Conservation (phyloP, 1,139 yeast species). For the Groenewaldozyma sp. region DNA sequence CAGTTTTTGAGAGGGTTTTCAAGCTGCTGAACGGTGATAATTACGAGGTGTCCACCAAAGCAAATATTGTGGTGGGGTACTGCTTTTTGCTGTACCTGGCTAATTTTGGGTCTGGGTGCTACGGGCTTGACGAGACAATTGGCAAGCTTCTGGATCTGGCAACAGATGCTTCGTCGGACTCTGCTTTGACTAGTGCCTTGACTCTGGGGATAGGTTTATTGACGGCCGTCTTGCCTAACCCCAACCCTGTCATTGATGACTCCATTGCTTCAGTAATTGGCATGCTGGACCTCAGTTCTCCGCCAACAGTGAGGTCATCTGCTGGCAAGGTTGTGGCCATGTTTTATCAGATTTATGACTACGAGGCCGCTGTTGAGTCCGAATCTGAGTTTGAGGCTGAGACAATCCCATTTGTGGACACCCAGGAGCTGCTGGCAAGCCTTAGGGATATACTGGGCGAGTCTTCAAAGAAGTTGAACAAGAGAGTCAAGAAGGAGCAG, state of each 20-base stretch:
- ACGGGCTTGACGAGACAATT: slow-evolving; percentile 24
- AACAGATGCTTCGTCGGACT: slow-evolving; percentile 21
- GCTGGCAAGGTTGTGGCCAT: slow-evolving; percentile 55
- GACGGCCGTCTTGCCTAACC: slow-evolving; percentile 17
- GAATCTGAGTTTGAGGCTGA: slow-evolving; percentile 33
- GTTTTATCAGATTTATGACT: slow-evolving; percentile 49
- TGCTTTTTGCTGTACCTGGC: slow-evolving; percentile 26
- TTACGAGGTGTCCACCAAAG: slow-evolving; percentile 14
- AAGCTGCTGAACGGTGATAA: slow-evolving; percentile 6
- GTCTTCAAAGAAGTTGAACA: slow-evolving; percentile 48
- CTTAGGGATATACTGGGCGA: slow-evolving; percentile 42
- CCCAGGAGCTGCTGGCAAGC: slow-evolving; percentile 39
- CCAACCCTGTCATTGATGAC: slow-evolving; percentile 25
- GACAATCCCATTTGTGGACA: slow-evolving; percentile 52
- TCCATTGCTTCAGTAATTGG: slow-evolving; percentile 23
- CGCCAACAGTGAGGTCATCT: slow-evolving; percentile 31
- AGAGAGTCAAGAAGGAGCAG: slow-evolving; percentile 52
- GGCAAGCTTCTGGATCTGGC: slow-evolving; percentile 24
- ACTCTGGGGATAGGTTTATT: slow-evolving; percentile 29
- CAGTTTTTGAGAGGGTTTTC: slow-evolving; percentile 17
- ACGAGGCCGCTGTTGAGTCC: slow-evolving; percentile 30
- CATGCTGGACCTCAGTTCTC: slow-evolving; percentile 18
- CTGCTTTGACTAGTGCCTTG: slow-evolving; percentile 24
- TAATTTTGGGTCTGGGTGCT: slow-evolving; percentile 30
- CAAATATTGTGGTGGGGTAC: slow-evolving; percentile 22